A percentile compares a stretch with the other conserved stretches of the same genome.
Evolutionary conservation across 2,329 filamentous ascomycete species (phyloP).

Genomic region (Ploettnerulaceae sp.): DNA sequence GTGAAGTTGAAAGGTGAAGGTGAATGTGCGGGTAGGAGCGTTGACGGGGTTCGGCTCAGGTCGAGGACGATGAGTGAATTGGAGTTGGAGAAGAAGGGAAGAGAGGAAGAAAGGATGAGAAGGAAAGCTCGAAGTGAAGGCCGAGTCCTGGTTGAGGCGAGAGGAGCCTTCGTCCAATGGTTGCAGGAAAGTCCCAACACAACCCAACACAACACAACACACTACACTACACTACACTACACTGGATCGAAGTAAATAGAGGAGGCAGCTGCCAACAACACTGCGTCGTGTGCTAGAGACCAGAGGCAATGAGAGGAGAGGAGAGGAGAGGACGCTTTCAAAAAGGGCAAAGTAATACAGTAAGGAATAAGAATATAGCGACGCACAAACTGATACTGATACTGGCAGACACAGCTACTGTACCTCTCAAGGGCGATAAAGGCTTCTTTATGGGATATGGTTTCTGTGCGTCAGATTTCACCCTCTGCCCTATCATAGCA

Average conservation of each 20-base stretch:
- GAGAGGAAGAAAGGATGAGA: not conserved
- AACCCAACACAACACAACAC: not conserved
- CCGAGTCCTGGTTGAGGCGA: too few species aligned
- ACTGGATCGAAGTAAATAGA: constrained; percentile 2
- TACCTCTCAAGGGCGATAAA: constrained; percentile 11
- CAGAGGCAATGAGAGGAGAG: too few species aligned
- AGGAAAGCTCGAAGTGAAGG: not conserved
- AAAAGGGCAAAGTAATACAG: not conserved
- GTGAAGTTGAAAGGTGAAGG: not conserved
- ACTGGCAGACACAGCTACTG: constrained; percentile 9
- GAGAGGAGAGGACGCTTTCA: too few species aligned
- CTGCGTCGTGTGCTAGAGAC: too few species aligned
- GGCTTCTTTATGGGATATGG: constrained; percentile 22
- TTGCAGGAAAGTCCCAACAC: too few species aligned
- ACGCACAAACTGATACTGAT: constrained; percentile 13
- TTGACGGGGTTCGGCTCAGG: not conserved
- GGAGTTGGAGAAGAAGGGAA: not conserved
- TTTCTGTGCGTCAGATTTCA: not conserved
- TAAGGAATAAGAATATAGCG: constrained; percentile 1
- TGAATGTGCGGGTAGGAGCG: constrained; percentile 9
- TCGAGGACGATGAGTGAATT: not conserved
- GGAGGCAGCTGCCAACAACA: not conserved
- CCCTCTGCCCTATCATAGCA: not conserved
- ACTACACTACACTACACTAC: too few species aligned
- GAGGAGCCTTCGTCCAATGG: too few species aligned